Conservation (phyloP, 2,329 filamentous ascomycete genomes). For the Sphaerulina populicola region DNA sequence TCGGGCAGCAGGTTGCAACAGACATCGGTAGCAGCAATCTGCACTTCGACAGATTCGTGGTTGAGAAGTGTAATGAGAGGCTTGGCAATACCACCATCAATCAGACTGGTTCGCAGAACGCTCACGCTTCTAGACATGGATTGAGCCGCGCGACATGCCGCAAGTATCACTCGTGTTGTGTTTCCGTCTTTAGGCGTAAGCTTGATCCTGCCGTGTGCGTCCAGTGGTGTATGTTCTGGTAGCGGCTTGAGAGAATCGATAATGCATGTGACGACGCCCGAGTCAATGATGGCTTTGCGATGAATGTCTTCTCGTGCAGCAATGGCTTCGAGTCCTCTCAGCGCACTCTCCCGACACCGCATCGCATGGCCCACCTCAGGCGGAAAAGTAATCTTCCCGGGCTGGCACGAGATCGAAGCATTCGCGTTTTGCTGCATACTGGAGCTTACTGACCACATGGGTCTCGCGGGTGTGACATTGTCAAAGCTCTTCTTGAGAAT, state of each 20-base stretch:
- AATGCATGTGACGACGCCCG: constrained; percentile 71
- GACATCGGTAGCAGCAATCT: constrained; percentile 75
- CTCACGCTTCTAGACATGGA: constrained; percentile 78
- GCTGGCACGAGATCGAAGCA: constrained; percentile 32
- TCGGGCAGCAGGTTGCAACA: constrained; percentile 80
- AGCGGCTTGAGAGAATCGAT: constrained; percentile 69
- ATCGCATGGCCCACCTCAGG: constrained; percentile 60
- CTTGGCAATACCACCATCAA: constrained; percentile 72
- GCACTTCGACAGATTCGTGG: constrained; percentile 67
- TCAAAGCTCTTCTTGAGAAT: constrained; percentile 61
- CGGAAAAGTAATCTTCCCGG: constrained; percentile 56
- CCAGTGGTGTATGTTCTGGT: constrained; percentile 29
- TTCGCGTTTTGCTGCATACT: constrained; percentile 20
- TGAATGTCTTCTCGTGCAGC: constrained; percentile 75
- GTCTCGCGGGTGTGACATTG: constrained; percentile 42
- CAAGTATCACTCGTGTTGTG: constrained; percentile 66
- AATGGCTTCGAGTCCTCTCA: constrained; percentile 75
- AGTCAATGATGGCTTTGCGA: constrained; percentile 70
- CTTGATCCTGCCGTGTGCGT: constrained; percentile 28
- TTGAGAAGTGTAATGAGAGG: constrained; percentile 69
- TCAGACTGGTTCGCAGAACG: constrained; percentile 73
- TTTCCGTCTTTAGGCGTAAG: constrained; percentile 59
- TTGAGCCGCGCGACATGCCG: constrained; percentile 72
- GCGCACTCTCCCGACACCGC: constrained; percentile 63
- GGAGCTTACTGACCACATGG: constrained; percentile 48